Evolutionary conservation across 352 stramenopile genomes (phyloP), one percentile per base, ranked within the genome.

Genomic region (Globisporangium cylindrosporum): DNA sequence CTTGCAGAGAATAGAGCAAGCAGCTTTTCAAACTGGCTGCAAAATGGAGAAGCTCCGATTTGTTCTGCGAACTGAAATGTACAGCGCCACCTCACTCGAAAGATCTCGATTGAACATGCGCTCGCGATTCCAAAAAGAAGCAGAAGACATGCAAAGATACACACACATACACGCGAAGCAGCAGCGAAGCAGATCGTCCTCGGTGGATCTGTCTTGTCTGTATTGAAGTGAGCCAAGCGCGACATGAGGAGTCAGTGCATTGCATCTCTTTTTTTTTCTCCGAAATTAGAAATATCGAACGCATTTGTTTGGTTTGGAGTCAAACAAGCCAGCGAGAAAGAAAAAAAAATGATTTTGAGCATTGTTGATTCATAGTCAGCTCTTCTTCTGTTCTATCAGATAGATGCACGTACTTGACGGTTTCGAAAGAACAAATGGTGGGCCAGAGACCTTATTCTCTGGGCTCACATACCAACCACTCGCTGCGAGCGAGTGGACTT

Each of bases 231-330:
- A 18, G 58, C 58, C 10, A 24, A 38, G 41, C 22, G 59, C 24
- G 36, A 64, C 41, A 62, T 51, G 59, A 48, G 25, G 59, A 64
- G 59, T 64, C 59, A 64, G 59, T 57, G 27, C 59, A 53, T 53
- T 48, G n/a, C 57, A 63, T 63, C 57, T 36, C 20, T 63, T 63
- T 62, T 62, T 64, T 63, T 5, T 63, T 63, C 57, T 32, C 14
- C 9, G 38, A 64, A 51, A 55, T 41, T 59, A 59, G 53, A 59
- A 59, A 59, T 59, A 22, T 59, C 25, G 32, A 46, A 49, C 41
- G 41, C 41, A 49, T 49, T 49, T 49, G 38, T 4, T 14, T 43
- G 38, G 10, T 18, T 48, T 48, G 41, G 41, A 49, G 41, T 49
- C 41, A 5, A 49, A 9, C 15, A 48, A 48, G 41, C 41, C 41